Conservation (phyloP, 345 rosid species). For the Hibiscus syriacus region DNA sequence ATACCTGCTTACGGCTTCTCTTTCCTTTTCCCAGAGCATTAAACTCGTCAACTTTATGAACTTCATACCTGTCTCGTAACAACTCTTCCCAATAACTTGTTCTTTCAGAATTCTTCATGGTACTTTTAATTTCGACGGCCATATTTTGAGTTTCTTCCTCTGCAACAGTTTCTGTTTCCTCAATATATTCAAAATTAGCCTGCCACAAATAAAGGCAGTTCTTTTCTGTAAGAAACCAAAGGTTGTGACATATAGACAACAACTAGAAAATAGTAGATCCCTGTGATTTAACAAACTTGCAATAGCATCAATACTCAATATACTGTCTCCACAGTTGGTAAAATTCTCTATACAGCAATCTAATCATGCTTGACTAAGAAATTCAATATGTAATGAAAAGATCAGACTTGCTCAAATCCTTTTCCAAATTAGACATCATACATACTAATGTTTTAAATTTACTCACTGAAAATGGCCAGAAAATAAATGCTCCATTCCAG, state of each 20-base stretch:
- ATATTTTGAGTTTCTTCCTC: constrained; percentile 58
- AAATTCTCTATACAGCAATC: background rate
- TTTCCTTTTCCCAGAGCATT: constrained; percentile 91
- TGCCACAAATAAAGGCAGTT: constrained; percentile 20
- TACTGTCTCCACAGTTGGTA: background rate
- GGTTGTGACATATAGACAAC: background rate
- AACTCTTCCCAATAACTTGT: constrained; percentile 91
- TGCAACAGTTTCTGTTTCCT: constrained; percentile 66
- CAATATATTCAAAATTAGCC: constrained; percentile 96
- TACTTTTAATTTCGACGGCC: constrained; percentile 47
- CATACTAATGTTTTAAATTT: background rate
- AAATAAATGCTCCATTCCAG: background rate
- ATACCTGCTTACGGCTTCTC: constrained; percentile 94
- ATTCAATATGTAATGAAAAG: background rate
- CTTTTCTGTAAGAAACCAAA: constrained; percentile 1
- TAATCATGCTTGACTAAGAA: background rate
- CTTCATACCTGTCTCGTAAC: constrained; percentile 68
- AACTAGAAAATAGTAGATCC: background rate
- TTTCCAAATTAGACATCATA: background rate
- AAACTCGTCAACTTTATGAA: constrained; percentile 75
- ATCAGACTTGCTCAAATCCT: background rate
- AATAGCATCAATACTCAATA: background rate
- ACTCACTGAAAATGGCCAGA: background rate
- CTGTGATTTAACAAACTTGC: background rate
- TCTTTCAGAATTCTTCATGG: constrained; percentile 51